A percentile compares a stretch with the other conserved stretches of the same genome.
phyloP scores from a whole-genome alignment of 1,284 basidiomycete genomes.

The Austroboletus novae-zelandiae region DNA sequence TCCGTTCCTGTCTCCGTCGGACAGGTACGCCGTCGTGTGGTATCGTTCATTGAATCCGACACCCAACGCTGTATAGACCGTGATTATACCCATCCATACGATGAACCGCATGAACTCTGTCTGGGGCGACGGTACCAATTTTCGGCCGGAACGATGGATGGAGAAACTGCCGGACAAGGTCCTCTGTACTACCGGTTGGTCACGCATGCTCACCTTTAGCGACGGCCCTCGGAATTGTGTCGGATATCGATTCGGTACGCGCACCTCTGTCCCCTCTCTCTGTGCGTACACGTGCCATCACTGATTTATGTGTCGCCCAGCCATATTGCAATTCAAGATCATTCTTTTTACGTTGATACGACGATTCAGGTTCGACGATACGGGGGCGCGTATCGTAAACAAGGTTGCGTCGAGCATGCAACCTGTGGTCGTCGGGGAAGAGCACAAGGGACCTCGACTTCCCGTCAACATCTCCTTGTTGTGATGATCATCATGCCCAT shows the following conservation, averaged over 20 bases:
- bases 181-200: slow-evolving; percentile 9
- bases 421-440: slow-evolving; percentile 9
- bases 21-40: not conserved
- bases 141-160: slow-evolving; percentile 6
- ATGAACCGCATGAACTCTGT: slow-evolving; percentile 9
- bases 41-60: not conserved
- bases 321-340: slow-evolving; percentile 12
- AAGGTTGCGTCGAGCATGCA: slow-evolving; percentile 10
- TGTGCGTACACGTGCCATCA: not conserved
- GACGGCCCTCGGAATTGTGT: slow-evolving; percentile 12
- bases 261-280: too few species aligned
- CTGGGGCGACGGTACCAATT: slow-evolving; percentile 3
- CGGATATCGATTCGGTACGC: slow-evolving; percentile 5
- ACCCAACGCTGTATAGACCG: not conserved
- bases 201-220: slow-evolving; percentile 9
- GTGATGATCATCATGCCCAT: not conserved
- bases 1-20: slow-evolving; percentile 5
- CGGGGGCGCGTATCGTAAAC: not conserved
- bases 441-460: slow-evolving; percentile 5
- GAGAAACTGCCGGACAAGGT: slow-evolving; percentile 6
- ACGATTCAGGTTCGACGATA: slow-evolving; percentile 5
- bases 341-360: slow-evolving; percentile 5
- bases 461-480: slow-evolving; percentile 4
- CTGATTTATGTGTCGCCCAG: not conserved
- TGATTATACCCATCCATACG: slow-evolving; percentile 3